These are phyloP conservation scores for Trametes hirsuta DNA, from an alignment of 1,284 basidiomycete species.

Conservation along the genomic window DNA sequence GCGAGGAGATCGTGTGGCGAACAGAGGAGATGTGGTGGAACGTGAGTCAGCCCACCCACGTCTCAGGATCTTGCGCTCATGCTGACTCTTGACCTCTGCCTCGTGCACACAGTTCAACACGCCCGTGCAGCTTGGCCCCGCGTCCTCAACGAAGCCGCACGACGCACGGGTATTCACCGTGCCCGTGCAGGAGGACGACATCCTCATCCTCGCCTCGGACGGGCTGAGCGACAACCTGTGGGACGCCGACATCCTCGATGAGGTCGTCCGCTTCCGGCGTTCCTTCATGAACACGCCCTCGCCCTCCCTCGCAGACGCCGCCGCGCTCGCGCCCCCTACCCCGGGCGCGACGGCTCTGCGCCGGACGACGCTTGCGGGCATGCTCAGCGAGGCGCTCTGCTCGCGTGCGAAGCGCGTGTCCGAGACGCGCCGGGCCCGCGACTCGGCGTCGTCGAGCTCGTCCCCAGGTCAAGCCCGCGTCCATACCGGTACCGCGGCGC, in stretches of 20 bases:
- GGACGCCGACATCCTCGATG: slow-evolving; percentile 93
- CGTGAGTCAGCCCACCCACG: slow-evolving; percentile 41
- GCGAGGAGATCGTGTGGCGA: slow-evolving; percentile 81
- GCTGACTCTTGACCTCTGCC: not conserved
- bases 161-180: slow-evolving; percentile 79
- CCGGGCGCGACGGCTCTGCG: slow-evolving; percentile 41
- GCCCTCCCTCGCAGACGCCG: not conserved
- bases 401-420: slow-evolving; percentile 67
- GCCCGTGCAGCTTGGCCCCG: slow-evolving; percentile 86
- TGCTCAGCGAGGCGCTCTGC: slow-evolving; percentile 73
- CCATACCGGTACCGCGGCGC: not conserved
- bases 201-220: slow-evolving; percentile 89
- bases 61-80: not conserved
- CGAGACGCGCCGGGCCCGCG: slow-evolving; percentile 40
- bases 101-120: slow-evolving; percentile 79
- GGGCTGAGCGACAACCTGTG: slow-evolving; percentile 94
- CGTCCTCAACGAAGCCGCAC: slow-evolving; percentile 67
- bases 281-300: slow-evolving; percentile 36
- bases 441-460: not conserved
- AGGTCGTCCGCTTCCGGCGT: slow-evolving; percentile 72
- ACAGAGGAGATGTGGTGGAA: slow-evolving; percentile 95
- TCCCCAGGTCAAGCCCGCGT: no score
- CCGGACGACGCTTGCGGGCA: slow-evolving; percentile 60
- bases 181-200: slow-evolving; percentile 83
- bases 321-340: not conserved